These are phyloP conservation scores for Leccinellum albellum DNA, from an alignment of 768 basidiomycete genomes.

Conservation along the genomic window DNA sequence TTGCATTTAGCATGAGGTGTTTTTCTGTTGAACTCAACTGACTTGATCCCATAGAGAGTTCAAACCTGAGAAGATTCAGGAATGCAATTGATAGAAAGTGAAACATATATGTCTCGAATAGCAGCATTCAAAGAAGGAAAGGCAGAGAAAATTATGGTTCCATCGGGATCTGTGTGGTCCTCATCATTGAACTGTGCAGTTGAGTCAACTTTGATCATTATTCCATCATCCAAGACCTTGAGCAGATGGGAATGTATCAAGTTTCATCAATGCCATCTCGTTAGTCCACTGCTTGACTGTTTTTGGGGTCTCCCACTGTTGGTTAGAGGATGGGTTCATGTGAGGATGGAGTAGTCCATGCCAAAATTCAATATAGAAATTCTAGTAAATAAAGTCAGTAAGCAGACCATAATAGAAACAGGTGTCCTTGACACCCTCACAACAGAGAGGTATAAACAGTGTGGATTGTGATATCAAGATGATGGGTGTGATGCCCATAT, in stretches of 20 bases:
- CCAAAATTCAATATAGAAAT: neutral
- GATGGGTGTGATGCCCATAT: no score
- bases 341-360: neutral
- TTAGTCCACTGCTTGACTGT: neutral
- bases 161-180: neutral
- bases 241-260: neutral
- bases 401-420: no score
- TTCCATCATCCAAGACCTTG: neutral
- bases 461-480: no score
- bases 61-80: neutral
- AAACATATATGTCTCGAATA: neutral
- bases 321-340: neutral
- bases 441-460: no score
- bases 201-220: neutral
- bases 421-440: no score
- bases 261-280: neutral
- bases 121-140: neutral
- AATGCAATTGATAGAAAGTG: neutral
- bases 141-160: neutral
- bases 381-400: neutral
- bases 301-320: neutral
- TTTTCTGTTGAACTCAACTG: neutral
- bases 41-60: neutral
- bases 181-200: neutral
- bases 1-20: neutral